Conservation (phyloP, 2,329 filamentous ascomycete genomes). For the Fusarium ramigenum region DNA sequence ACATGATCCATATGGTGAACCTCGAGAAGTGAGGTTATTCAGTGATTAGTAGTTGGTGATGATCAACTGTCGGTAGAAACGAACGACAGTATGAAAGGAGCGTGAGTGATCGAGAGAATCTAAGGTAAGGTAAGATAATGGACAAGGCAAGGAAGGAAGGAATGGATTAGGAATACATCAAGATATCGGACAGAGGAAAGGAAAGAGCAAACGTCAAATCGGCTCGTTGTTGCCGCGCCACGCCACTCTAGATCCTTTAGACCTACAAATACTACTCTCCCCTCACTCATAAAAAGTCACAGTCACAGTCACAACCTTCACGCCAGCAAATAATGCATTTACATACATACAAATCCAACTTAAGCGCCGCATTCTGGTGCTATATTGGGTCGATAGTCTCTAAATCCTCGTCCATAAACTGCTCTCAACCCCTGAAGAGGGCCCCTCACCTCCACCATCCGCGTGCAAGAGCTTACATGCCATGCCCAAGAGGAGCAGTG, state of each 20-base stretch:
- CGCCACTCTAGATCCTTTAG: conserved; percentile 6
- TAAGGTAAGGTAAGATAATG: background rate
- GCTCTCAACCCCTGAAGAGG: background rate
- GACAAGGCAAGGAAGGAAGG: background rate
- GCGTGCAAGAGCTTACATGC: conserved; percentile 4
- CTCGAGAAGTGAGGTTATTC: background rate
- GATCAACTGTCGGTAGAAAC: background rate
- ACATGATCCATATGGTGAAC: conserved; percentile 2
- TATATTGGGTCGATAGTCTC: conserved; percentile 17
- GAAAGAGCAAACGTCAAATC: conserved; percentile 13
- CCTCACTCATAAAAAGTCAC: background rate
- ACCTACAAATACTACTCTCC: background rate
- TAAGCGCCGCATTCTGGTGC: conserved; percentile 17
- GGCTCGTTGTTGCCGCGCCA: conserved; percentile 3
- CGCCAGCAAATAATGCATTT: background rate
- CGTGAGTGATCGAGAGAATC: background rate
- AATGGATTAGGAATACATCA: background rate
- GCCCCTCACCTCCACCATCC: conserved; percentile 17
- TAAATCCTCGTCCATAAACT: conserved; percentile 10
- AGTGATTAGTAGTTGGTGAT: background rate
- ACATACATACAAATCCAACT: background rate
- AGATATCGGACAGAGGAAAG: background rate
- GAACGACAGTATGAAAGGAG: background rate
- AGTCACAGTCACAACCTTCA: background rate
- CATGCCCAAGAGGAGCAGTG: conserved; percentile 11